phyloP scores from a whole-genome alignment of 169 alveolate species.

The Plasmodium inui region DNA sequence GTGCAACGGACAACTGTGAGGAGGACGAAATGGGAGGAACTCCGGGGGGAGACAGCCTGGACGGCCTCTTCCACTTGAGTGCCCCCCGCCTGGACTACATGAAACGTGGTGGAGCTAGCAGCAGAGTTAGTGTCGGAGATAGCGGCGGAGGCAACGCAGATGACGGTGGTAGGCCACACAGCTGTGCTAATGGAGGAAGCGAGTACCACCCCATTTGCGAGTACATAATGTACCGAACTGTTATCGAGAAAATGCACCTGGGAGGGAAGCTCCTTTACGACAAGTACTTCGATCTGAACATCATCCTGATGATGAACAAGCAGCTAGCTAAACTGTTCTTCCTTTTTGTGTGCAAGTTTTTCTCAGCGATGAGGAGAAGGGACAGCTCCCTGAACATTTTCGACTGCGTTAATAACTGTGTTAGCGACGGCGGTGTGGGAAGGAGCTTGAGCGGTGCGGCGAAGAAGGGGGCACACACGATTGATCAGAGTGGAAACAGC shows the following conservation, averaged over 20 bases:
- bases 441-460: background rate
- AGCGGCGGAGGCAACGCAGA: no score
- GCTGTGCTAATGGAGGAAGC: background rate
- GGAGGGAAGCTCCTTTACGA: background rate
- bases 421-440: background rate
- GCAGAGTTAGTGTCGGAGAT: no score
- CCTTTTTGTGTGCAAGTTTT: conserved; percentile 2
- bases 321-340: conserved; percentile 44
- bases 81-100: background rate
- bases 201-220: conserved; percentile 13
- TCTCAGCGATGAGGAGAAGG: background rate
- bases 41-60: background rate
- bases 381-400: conserved; percentile 1
- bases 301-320: conserved; percentile 29
- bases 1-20: background rate
- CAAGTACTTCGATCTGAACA: conserved; percentile 30
- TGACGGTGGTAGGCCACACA: background rate
- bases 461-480: background rate
- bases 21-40: background rate
- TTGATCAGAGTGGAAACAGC: background rate
- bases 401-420: conserved; percentile 50
- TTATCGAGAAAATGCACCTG: conserved; percentile 35
- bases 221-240: conserved; percentile 32
- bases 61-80: background rate
- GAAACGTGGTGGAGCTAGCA: background rate